These are phyloP conservation scores for Arabis alpina DNA, from an alignment of 345 rosid species.

Conservation along the genomic window DNA sequence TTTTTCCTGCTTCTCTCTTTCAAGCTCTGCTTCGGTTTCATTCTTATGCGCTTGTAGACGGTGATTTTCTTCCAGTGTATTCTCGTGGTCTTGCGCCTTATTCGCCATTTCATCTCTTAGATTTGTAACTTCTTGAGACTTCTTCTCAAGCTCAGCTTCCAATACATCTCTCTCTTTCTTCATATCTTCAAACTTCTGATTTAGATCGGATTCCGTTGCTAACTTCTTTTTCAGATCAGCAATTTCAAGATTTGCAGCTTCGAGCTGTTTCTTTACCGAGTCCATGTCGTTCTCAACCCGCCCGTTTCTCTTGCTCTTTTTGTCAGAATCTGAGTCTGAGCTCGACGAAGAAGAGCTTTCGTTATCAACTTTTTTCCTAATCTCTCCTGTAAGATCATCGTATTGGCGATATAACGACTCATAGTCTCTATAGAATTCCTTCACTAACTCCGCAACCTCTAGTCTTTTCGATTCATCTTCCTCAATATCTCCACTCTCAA, in stretches of 20 bases:
- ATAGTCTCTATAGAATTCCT: slow-evolving; percentile 72
- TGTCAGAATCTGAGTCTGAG: slow-evolving; percentile 73
- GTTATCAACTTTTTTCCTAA: slow-evolving; percentile 55
- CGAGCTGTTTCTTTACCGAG: slow-evolving; percentile 62
- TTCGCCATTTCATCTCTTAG: slow-evolving; percentile 46
- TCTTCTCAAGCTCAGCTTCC: slow-evolving; percentile 42
- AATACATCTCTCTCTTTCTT: slow-evolving; percentile 45
- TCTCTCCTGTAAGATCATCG: slow-evolving; percentile 73
- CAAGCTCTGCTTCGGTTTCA: slow-evolving; percentile 52
- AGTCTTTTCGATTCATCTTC: slow-evolving; percentile 62
- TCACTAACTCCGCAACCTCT: slow-evolving; percentile 61
- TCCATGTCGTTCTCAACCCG: slow-evolving; percentile 48
- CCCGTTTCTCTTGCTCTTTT: slow-evolving; percentile 56
- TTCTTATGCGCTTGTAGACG: slow-evolving; percentile 47
- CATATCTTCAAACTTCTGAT: slow-evolving; percentile 49
- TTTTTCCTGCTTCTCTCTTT: slow-evolving; percentile 58
- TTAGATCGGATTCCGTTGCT: slow-evolving; percentile 48
- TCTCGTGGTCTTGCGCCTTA: slow-evolving; percentile 39
- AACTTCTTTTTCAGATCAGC: slow-evolving; percentile 59
- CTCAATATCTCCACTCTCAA: slow-evolving; percentile 60
- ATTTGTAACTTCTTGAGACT: slow-evolving; percentile 28
- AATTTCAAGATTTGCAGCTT: slow-evolving; percentile 59
- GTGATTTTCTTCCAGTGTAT: slow-evolving; percentile 40
- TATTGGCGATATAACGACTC: slow-evolving; percentile 64
- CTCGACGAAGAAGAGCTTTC: slow-evolving; percentile 66